Base-by-base conservation (phyloP, 257 asterid species). In the Osmanthus fragrans region DNA sequence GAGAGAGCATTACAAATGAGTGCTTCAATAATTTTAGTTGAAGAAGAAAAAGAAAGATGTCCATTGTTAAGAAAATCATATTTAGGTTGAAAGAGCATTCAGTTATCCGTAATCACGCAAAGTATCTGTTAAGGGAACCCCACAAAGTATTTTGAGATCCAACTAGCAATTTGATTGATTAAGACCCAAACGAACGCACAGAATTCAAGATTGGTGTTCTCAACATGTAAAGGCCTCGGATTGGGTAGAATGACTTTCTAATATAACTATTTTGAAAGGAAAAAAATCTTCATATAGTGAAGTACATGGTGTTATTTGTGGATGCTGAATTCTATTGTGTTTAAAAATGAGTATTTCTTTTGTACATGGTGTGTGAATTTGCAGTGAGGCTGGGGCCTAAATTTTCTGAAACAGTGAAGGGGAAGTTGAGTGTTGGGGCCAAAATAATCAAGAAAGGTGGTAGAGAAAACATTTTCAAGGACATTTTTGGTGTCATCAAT, bases 391-490 rank as follows among this genome's bases (percentile, higher is more conserved):
- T 91, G 93, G 94, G 97, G 79, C 89, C 94, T 0, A 89, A 85
- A 4, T 84, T 94, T 1, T 87, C 92, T 12, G 97, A 94, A 65
- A 92, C 97, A 0, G 91, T 92, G 82, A 92, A 89, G 80, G 98
- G 98, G 73, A 94, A 94, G 80, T 82, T 94, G 79, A 92, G 89
- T 68, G 79, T 92, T 8, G 97, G 94, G 18, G 96, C 92, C 1
- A 89, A 87, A 37, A 92, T 91, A 47, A 86, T 92, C 54, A 80
- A 76, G 75, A 88, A 91, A 72, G 97, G 97, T 8, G 97, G 97
- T 15, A 85, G 96, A 76, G 92, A 87, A 45, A 90, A 91, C 58
- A 88, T 94, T 0, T 92, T 90, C 79, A 87, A 73, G 81, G 89
- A 86, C 16, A 68, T 87, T 5, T 94, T 94, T 74, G 88, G 90